Evolutionary conservation across 768 basidiomycete species (phyloP).

Genomic region (Gymnopilus dilepis): DNA sequence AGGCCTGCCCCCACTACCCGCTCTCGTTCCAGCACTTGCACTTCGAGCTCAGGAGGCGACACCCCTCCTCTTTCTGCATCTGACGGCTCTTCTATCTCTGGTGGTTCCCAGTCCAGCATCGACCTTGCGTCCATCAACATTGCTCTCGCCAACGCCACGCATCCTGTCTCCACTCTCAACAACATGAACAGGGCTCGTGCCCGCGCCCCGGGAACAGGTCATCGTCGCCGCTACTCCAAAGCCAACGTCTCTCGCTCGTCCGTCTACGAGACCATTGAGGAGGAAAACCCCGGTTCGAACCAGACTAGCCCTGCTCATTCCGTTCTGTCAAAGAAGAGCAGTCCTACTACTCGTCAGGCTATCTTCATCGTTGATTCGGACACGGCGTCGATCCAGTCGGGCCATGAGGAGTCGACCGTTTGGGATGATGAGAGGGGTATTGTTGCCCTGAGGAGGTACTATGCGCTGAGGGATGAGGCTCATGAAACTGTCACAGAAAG

Average conservation of each 20-base stretch:
- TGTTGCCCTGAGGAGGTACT: conserved; percentile 66
- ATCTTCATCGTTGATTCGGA: conserved; percentile 67
- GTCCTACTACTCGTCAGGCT: conserved; percentile 43
- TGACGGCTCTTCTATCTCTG: conserved; percentile 71
- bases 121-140: conserved; percentile 67
- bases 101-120: conserved; percentile 79
- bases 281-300: conserved; percentile 55
- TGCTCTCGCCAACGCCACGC: conserved; percentile 58
- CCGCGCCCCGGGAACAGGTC: conserved; percentile 66
- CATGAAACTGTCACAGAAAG: conserved; percentile 71
- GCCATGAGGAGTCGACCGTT: conserved; percentile 41
- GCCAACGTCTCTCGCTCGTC: conserved; percentile 68
- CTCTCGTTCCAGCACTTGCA: conserved; percentile 74
- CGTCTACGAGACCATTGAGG: conserved; percentile 81
- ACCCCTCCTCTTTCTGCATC: conserved; percentile 75
- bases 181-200: conserved; percentile 50
- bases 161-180: conserved; percentile 51
- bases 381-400: conserved; percentile 49
- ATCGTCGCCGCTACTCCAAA: conserved; percentile 72
- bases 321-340: conserved; percentile 32
- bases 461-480: conserved; percentile 71
- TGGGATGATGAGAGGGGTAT: conserved; percentile 80
- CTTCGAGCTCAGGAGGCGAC: conserved; percentile 65
- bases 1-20: conserved; percentile 55
- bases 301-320: conserved; percentile 18